These are phyloP conservation scores for Neonectria ditissima DNA, from an alignment of 2,329 filamentous ascomycete genomes.

Conservation along the genomic window DNA sequence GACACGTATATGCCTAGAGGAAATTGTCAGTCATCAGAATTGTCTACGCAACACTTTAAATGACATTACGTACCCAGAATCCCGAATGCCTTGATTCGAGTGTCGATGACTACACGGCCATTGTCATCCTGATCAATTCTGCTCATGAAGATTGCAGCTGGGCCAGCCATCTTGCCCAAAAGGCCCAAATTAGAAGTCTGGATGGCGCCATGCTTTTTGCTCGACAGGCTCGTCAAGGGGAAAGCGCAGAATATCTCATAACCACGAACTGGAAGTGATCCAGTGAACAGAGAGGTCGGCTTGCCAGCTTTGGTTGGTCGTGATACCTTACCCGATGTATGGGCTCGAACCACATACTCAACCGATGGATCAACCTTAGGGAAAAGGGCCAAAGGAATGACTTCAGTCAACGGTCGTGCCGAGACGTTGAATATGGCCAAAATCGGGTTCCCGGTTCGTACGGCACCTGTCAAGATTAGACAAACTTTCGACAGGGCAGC, in stretches of 20 bases:
- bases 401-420: conserved; percentile 69
- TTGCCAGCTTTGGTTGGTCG: conserved; percentile 59
- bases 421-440: conserved; percentile 88
- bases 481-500: too few species aligned
- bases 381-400: conserved; percentile 79
- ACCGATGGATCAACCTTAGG: conserved; percentile 71
- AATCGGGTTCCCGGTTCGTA: conserved; percentile 77
- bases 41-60: background rate
- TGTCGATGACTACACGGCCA: conserved; percentile 72
- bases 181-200: conserved; percentile 80
- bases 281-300: conserved; percentile 65
- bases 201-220: conserved; percentile 51
- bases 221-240: conserved; percentile 70
- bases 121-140: conserved; percentile 66
- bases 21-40: background rate
- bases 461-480: conserved; percentile 53
- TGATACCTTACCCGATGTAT: conserved; percentile 74
- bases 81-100: conserved; percentile 84
- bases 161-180: conserved; percentile 89
- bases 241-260: conserved; percentile 88
- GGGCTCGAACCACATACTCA: conserved; percentile 79
- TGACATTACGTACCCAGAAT: conserved; percentile 68
- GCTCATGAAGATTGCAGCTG: conserved; percentile 78
- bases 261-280: conserved; percentile 72
- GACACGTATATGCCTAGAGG: conserved; percentile 78